Conservation (phyloP, 768 basidiomycete genomes). For the Suillus decipiens region DNA sequence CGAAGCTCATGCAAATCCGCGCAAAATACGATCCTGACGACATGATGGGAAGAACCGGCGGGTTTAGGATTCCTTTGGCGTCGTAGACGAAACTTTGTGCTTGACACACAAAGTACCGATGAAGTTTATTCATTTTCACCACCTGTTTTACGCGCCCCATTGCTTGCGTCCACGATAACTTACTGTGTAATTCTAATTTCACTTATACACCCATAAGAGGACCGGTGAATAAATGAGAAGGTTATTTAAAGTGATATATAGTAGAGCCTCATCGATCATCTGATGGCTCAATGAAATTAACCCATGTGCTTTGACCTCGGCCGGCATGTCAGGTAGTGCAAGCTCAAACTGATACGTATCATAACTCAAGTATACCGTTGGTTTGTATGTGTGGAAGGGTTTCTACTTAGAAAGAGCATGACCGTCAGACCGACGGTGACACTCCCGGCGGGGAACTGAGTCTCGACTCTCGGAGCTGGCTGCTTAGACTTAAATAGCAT, state of each 20-base stretch:
- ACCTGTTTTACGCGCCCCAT: neutral
- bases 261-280: neutral
- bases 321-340: neutral
- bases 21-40: slow-evolving; percentile 14
- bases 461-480: too few relatives aligned
- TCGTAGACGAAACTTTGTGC: neutral
- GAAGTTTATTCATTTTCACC: neutral
- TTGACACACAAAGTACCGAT: neutral
- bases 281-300: neutral
- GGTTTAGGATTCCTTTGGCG: slow-evolving; percentile 20
- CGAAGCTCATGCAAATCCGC: slow-evolving; percentile 4
- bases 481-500: neutral
- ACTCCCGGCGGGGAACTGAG: too few relatives aligned
- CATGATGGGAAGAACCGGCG: slow-evolving; percentile 18
- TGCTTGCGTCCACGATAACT: neutral
- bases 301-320: neutral
- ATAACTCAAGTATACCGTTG: too few relatives aligned
- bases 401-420: too few relatives aligned
- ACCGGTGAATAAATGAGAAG: too few relatives aligned
- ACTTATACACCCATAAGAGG: neutral
- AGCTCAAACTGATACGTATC: neutral
- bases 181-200: neutral
- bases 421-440: too few relatives aligned
- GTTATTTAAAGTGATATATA: too few relatives aligned
- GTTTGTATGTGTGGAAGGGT: too few relatives aligned